A percentile compares a stretch with the other conserved stretches of the same genome.
Evolutionary conservation across 768 basidiomycete genomes (phyloP).

Genomic region (Mycena rosella): DNA sequence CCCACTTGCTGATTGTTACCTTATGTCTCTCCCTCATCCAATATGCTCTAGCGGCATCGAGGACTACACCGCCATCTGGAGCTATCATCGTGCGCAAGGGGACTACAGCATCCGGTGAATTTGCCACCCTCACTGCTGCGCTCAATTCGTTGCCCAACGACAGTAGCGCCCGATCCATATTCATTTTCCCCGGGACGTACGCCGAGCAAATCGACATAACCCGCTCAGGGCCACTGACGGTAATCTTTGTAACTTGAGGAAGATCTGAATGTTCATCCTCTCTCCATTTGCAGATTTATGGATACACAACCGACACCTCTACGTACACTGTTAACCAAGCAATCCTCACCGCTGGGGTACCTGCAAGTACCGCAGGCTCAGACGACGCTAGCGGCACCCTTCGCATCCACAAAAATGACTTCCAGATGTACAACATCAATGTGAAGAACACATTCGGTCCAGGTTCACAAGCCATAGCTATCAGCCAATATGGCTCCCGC

Average conservation of each 20-base stretch:
- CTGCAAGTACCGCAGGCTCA: constrained; percentile 53
- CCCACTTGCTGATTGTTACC: not conserved
- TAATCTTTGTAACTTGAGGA: constrained; percentile 44
- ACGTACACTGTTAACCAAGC: constrained; percentile 55
- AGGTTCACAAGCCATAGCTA: constrained; percentile 62
- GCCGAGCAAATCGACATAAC: constrained; percentile 60
- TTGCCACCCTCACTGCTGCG: constrained; percentile 54
- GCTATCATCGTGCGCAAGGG: constrained; percentile 57
- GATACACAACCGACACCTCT: constrained; percentile 57
- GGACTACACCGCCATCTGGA: constrained; percentile 58
- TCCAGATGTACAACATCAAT: constrained; percentile 64
- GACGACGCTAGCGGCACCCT: constrained; percentile 64
- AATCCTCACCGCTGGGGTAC: constrained; percentile 52
- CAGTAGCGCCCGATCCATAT: constrained; percentile 53
- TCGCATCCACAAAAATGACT: constrained; percentile 61
- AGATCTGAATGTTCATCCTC: constrained; percentile 12
- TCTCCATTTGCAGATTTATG: constrained; percentile 51
- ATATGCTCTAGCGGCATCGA: constrained; percentile 45
- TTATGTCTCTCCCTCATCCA: constrained; percentile 7
- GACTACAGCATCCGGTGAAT: constrained; percentile 56
- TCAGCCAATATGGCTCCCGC: constrained; percentile 62
- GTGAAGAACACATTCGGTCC: constrained; percentile 61
- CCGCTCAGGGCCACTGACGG: constrained; percentile 58
- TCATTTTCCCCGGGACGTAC: constrained; percentile 64
- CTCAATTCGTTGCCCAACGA: constrained; percentile 58